These are phyloP conservation scores for Chaetomiaceae sp. DNA, from an alignment of 2,329 filamentous ascomycete genomes.

Conservation along the genomic window DNA sequence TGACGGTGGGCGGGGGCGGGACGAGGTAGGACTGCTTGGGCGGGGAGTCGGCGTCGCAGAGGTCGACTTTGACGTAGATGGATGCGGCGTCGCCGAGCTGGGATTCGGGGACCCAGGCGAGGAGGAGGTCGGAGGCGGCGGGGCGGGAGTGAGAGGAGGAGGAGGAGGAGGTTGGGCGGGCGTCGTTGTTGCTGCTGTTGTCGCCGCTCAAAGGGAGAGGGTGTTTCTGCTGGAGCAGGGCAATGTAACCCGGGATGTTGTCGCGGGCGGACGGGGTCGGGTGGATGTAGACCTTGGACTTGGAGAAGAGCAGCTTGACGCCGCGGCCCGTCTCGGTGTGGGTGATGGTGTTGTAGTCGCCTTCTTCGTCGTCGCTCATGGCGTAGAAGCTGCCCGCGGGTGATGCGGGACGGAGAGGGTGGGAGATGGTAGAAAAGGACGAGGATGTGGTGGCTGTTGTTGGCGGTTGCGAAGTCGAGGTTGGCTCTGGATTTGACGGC, in stretches of 20 bases:
- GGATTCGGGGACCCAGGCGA: constrained; percentile 91
- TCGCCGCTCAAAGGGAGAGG: constrained; percentile 31
- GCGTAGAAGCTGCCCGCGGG: constrained; percentile 89
- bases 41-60: constrained; percentile 73
- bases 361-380: constrained; percentile 93
- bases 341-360: constrained; percentile 89
- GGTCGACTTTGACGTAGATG: constrained; percentile 93
- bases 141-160: constrained; percentile 34
- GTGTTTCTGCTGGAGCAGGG: constrained; percentile 83
- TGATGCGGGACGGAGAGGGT: constrained; percentile 50
- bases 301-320: constrained; percentile 90
- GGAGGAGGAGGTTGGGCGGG: constrained; percentile 38
- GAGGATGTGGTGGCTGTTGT: constrained; percentile 30
- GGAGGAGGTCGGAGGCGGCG: constrained; percentile 67
- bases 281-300: constrained; percentile 99
- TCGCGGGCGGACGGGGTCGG: constrained; percentile 90
- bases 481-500: neutral
- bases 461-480: neutral
- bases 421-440: constrained; percentile 21
- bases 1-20: constrained; percentile 82
- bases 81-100: constrained; percentile 79
- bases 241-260: constrained; percentile 92
- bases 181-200: neutral
- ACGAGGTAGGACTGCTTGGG: constrained; percentile 87
- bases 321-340: constrained; percentile 72